Evolutionary conservation across 768 basidiomycete species (phyloP), one percentile per base, ranked within the genome.

Genomic region (Podaxis sp.): DNA sequence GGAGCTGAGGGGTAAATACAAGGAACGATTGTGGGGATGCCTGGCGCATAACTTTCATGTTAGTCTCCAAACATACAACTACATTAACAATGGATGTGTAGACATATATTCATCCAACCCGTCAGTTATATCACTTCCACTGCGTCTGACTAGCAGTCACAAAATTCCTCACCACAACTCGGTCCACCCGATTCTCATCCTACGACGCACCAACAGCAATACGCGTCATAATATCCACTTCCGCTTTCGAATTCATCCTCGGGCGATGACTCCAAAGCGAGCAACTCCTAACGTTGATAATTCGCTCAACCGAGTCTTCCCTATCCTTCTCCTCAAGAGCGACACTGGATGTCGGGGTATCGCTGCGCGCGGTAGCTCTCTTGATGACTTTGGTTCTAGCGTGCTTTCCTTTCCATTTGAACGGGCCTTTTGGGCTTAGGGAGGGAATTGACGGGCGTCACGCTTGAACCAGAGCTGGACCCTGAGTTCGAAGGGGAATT

Each of bases 141-240:
- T 98, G 96, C 65, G 96, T 96, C 78, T 97, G 95, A 66, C 84
- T 88, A 3, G 93, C 89, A 0, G 96, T 98, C 2, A 98, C 96
- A 67, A 93, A 99, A 71, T 96, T 95, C n/a, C 92, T 89, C 12
- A 96, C 95, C 49, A 97, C 87, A 66, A 99, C 93, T 65, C 88
- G 74, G 68, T 97, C 90, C 28, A 98, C 89, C 64, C 88, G 84
- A 41, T 83, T 87, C 95, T 96, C 97, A 72, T 99, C 97, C 67
- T 88, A 84, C 66, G 89, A 92, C 10, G 96, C 95, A 68, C 96
- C 99, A 10, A 98, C 87, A 1, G 95, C 97, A 17, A 99, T 76
- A 74, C 99, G 96, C 22, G 97, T 98, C 57, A 99, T 81, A 69
- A 99, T 97, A 72, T 97, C 96, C 69, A 95, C 80, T 74, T 98